Base-by-base conservation (phyloP, 2,329 filamentous ascomycete species). In the Cordyceps pruinosa region DNA sequence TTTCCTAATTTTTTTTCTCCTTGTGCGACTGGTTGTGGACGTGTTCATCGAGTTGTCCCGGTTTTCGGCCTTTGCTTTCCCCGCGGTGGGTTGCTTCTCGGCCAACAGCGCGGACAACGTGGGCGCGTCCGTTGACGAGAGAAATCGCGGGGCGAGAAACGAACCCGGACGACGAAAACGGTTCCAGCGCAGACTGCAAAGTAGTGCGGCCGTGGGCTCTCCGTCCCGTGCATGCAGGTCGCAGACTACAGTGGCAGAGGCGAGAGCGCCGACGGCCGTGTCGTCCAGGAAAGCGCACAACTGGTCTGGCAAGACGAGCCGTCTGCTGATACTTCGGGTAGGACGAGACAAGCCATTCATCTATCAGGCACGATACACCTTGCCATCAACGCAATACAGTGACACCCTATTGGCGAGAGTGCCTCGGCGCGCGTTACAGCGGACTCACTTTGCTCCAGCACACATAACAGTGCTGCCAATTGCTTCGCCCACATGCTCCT, bases 61-160 rank as follows among this genome's bases (percentile, higher is more conserved):
- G 26, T 17, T n/a, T 15, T 23, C 19, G n/a, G n/a, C n/a, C n/a
- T n/a, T 19, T 35, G 19, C 17, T 19, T 30, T 26, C 52, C 50
- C 51, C 46, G 26, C 39, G 28, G 57, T 47, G 50, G 19, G 21
- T 58, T 63, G 60, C 62, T 57, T 63, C 56, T 62, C 63, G 64
- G 63, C 65, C 64, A 65, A 48, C 60, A 47, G 47, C 50, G 45
- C 58, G 46, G 50, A 59, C 59, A 66, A 66, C 64, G 63, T 66
- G 64, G 61, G 44, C 54, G 50, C 37, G 26, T 26, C 45, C 30
- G 52, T 50, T 54, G 52, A 55, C 39, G 21, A 37, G 37, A n/a
- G n/a, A n/a, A 48, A 56, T 49, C 53, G 53, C 28, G 53, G 53
- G 53, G 45, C 23, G 9, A 44, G 21, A 8, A n/a, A 23, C 10